A percentile compares a stretch with the other conserved stretches of the same genome.
These are phyloP conservation scores for Rusavskia elegans DNA, from an alignment of 495 filamentous ascomycete genomes.

Conservation along the genomic window DNA sequence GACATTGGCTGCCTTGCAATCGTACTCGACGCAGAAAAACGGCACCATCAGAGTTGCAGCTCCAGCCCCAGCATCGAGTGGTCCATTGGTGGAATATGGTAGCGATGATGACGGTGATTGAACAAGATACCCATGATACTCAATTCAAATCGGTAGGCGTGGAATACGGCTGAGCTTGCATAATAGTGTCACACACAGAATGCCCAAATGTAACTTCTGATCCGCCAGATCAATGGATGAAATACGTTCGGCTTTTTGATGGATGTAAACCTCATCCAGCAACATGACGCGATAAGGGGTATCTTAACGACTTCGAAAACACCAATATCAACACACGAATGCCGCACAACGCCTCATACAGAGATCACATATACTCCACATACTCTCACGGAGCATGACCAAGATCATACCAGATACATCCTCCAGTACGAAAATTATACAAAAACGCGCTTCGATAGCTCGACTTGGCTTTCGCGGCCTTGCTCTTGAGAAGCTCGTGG, in stretches of 20 bases:
- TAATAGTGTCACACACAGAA: no score
- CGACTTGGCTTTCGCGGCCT: conserved; percentile 38
- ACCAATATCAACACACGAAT: not conserved
- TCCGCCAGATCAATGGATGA: no score
- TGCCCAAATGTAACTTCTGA: no score
- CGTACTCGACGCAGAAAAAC: conserved; percentile 15
- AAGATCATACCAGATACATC: conserved; percentile 62
- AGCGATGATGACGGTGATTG: conserved; percentile 72
- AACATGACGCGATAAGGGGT: not conserved
- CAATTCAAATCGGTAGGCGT: not conserved
- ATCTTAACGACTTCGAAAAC: not conserved
- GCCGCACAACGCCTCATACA: no score
- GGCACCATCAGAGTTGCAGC: conserved; percentile 23
- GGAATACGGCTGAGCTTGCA: not conserved
- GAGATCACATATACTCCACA: not conserved
- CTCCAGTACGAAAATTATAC: conserved; percentile 65
- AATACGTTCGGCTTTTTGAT: not conserved
- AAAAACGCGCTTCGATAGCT: conserved; percentile 53
- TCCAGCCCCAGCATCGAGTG: conserved; percentile 31
- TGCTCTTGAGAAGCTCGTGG: conserved; percentile 54
- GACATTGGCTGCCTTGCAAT: conserved; percentile 57
- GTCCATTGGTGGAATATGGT: conserved; percentile 75
- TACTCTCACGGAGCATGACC: conserved; percentile 10
- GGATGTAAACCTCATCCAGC: not conserved
- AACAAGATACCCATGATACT: not conserved